Evolutionary conservation across 176 grass and related monocot species (phyloP), one percentile per base, ranked within the genome.

Genomic region (Lolium multiflorum): DNA sequence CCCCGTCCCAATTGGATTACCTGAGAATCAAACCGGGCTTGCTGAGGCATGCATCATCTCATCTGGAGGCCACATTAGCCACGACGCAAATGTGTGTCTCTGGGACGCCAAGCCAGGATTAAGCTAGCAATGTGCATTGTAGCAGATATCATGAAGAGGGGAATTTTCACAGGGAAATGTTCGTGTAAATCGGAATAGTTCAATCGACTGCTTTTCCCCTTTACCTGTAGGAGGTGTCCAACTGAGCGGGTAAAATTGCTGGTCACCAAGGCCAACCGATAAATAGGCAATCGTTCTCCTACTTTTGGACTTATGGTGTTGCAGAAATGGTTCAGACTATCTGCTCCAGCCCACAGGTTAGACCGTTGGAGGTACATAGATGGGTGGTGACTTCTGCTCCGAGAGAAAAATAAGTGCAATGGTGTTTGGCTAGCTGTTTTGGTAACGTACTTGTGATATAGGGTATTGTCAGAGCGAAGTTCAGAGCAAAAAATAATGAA

Each of bases 141-240:
- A 51, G 41, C 25, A 50, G 14, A 52, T 6, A 80, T 74, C 1
- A 22, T 26, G 22, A 8, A 44, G 37, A 35, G 31, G 31, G 31
- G 31, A 35, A 3, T 35, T 35, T 35, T 35, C 41, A 43, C 41
- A 47, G 0, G 35, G 55, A 15, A 22, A 43, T 22, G 55, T 9
- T 24, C 55, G 12, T 78, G 76, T 24, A 60, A 78, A 49, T 20
- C 15, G 9, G 55, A 38, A 57, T 20, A 17, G 74, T 18, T 52
- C 11, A 54, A 50, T 38, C 21, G 76, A 66, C 39, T 18, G 48
- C 16, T 84, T 64, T 41, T 3, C 38, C 8, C 18, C 60, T 88
- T 83, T 84, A 81, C 68, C 68, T 67, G 71, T 22, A 79, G 21
- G 70, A 71, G 86, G 80, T 9, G 26, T 35, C 80, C 80, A 78